phyloP scores from a whole-genome alignment of 1,284 basidiomycete species.

The Heterobasidion parviporum region DNA sequence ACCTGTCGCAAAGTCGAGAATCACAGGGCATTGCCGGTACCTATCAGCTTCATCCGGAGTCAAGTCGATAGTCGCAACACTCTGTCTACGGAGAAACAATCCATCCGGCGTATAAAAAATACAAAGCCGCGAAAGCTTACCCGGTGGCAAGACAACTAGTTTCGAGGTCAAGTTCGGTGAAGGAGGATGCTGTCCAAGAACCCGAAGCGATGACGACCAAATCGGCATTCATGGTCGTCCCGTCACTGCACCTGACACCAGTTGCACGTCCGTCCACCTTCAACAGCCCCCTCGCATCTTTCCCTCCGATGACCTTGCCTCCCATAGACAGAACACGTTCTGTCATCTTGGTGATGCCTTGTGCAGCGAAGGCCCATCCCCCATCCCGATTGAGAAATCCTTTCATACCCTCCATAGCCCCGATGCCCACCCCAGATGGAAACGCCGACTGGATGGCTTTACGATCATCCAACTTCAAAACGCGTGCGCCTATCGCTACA shows the following conservation, averaged over 20 bases:
- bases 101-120: background rate
- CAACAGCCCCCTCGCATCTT: constrained; percentile 44
- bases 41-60: constrained; percentile 54
- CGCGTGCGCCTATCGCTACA: constrained; percentile 37
- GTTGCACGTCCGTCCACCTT: constrained; percentile 29
- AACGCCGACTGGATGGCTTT: constrained; percentile 37
- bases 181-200: constrained; percentile 78
- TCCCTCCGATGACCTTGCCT: constrained; percentile 51
- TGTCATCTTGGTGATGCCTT: constrained; percentile 56
- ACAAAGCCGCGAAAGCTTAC: constrained; percentile 27
- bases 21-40: constrained; percentile 63
- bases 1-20: constrained; percentile 60
- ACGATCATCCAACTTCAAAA: constrained; percentile 30
- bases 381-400: constrained; percentile 73
- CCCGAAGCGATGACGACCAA: constrained; percentile 65
- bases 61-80: constrained; percentile 69
- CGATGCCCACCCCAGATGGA: constrained; percentile 27
- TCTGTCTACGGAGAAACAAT: constrained; percentile 46
- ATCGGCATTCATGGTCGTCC: constrained; percentile 44
- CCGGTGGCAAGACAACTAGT: constrained; percentile 58
- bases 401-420: constrained; percentile 24
- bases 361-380: constrained; percentile 81
- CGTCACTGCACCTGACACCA: constrained; percentile 62
- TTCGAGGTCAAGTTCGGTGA: constrained; percentile 50
- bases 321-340: constrained; percentile 50